Conservation (phyloP, 495 filamentous ascomycete species). For the Tuber indicum region DNA sequence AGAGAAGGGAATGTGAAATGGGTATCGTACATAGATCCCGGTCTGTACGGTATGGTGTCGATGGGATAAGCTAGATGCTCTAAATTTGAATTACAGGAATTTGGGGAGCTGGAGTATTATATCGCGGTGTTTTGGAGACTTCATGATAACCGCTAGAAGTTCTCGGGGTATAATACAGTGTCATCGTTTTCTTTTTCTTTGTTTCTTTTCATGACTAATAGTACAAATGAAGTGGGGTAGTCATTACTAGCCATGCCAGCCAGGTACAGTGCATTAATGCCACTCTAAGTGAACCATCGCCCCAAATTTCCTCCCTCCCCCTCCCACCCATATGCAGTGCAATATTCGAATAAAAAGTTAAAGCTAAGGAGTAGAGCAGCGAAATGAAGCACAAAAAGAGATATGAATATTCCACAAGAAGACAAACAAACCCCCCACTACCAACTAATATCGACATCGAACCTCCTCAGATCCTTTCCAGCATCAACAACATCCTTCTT, state of each 20-base stretch:
- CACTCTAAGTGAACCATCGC: not conserved
- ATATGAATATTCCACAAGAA: conserved; percentile 5
- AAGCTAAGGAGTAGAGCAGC: no score
- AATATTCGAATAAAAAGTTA: not conserved
- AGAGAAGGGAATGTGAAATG: not conserved
- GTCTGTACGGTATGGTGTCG: not conserved
- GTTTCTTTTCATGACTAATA: not conserved
- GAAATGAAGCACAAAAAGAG: conserved; percentile 4
- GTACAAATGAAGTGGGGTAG: not conserved
- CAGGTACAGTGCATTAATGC: not conserved
- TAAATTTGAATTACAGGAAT: not conserved
- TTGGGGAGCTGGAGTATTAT: not conserved
- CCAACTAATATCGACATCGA: conserved; percentile 65
- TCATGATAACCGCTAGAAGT: not conserved
- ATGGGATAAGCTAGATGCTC: not conserved
- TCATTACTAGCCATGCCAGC: not conserved
- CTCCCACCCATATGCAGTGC: not conserved
- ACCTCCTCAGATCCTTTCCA: conserved; percentile 81
- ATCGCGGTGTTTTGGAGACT: not conserved
- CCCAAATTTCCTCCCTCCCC: not conserved
- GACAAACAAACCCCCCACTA: conserved; percentile 7
- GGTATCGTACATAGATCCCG: not conserved
- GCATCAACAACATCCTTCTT: conserved; percentile 98
- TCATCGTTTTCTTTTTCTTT: not conserved
- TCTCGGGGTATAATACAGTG: not conserved